Evolutionary conservation across 306 rosid genomes (phyloP).

Genomic region (Rosa chinensis): DNA sequence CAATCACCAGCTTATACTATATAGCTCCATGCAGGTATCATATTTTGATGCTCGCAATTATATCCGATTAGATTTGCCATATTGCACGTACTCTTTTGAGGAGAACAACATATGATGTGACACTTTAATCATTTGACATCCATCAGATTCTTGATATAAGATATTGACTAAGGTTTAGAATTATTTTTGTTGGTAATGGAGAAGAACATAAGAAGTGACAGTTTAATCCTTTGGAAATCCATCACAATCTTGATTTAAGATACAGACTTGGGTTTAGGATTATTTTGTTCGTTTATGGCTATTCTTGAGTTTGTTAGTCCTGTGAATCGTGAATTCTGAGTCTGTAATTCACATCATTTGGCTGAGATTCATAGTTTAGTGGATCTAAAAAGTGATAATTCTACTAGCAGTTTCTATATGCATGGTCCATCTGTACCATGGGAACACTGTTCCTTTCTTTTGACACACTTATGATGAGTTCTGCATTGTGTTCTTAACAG

Average conservation of each 20-base stretch:
- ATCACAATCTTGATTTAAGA: neutral
- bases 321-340: neutral
- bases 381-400: neutral
- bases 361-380: conserved; percentile 4
- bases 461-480: neutral
- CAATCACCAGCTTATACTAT: conserved; percentile 88
- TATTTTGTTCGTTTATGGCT: neutral
- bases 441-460: neutral
- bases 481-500: neutral
- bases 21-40: conserved; percentile 98
- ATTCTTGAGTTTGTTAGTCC: neutral
- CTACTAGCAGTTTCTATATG: neutral
- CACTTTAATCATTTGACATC: neutral
- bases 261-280: neutral
- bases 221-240: neutral
- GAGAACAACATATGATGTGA: neutral
- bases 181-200: neutral
- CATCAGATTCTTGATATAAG: neutral
- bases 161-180: neutral
- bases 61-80: neutral
- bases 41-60: conserved; percentile 15
- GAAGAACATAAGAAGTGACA: neutral
- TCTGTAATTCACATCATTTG: neutral
- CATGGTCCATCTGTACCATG: conserved; percentile 6
- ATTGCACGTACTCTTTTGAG: too few relatives aligned